Percentiles rank a stretch among this genome's conserved stretches.
Evolutionary conservation across 441 rosid genomes (phyloP).

Genomic region (Cnidoscolus chayamansa): DNA sequence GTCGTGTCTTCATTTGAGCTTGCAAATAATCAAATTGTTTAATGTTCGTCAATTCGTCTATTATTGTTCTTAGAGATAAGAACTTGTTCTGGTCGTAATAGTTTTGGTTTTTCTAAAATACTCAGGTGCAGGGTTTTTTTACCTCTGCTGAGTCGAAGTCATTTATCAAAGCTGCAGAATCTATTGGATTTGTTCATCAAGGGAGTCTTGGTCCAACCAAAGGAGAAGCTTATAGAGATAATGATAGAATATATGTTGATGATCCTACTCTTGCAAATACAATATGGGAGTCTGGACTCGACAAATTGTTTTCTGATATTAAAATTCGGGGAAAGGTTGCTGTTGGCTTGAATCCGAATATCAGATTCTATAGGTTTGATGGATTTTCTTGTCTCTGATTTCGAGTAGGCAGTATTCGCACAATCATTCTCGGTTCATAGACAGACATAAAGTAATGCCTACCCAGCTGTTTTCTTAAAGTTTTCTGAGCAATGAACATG

Average conservation of each 20-base stretch:
- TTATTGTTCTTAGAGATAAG: background rate
- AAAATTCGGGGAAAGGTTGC: conserved; percentile 75
- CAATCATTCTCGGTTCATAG: background rate
- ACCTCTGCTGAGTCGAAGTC: conserved; percentile 64
- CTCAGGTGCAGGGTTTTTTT: conserved; percentile 74
- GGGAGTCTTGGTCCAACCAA: conserved; percentile 88
- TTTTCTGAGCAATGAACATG: too few relatives aligned
- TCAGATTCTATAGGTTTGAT: conserved; percentile 74
- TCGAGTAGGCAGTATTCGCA: too few relatives aligned
- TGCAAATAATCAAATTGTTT: background rate
- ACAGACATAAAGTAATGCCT: too few relatives aligned
- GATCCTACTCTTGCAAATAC: conserved; percentile 66
- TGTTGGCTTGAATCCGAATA: conserved; percentile 84
- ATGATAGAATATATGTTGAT: conserved; percentile 63
- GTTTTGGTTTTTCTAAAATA: conserved; percentile 14
- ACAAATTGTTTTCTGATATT: background rate
- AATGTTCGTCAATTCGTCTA: background rate
- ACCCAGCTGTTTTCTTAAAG: too few relatives aligned
- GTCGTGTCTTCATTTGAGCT: background rate
- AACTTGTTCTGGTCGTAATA: conserved; percentile 7
- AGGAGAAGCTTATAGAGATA: conserved; percentile 92
- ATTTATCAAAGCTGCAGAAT: conserved; percentile 64
- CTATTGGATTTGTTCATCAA: conserved; percentile 74
- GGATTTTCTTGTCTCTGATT: conserved; percentile 10
- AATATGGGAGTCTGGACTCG: conserved; percentile 76